phyloP scores from a whole-genome alignment of 2,329 filamentous ascomycete species.

The Aspergillus aculeatus region DNA sequence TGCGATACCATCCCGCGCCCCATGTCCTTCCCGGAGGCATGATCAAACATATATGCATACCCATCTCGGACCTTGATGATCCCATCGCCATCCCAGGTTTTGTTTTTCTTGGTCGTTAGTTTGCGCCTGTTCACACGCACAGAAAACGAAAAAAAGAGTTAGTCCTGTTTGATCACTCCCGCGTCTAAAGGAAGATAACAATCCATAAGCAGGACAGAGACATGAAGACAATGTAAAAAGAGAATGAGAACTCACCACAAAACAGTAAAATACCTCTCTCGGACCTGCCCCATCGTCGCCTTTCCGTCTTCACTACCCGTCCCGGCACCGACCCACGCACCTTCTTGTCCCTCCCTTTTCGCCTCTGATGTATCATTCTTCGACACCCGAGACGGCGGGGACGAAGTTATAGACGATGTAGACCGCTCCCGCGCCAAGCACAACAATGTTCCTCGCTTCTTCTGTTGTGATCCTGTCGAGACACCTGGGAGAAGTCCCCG shows the following conservation, averaged over 20 bases:
- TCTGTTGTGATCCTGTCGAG: slow-evolving; percentile 20
- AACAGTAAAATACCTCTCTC: slow-evolving; percentile 44
- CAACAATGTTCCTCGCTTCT: background rate
- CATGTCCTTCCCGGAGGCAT: slow-evolving; percentile 60
- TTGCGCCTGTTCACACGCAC: slow-evolving; percentile 56
- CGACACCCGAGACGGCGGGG: slow-evolving; percentile 10
- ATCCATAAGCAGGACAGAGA: no score
- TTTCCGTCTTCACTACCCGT: slow-evolving; percentile 2
- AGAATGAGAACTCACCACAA: slow-evolving; percentile 40
- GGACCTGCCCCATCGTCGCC: no score
- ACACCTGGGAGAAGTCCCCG: slow-evolving; percentile 18
- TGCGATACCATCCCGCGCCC: slow-evolving; percentile 52
- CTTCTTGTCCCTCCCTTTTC: slow-evolving; percentile 8
- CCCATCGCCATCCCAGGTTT: slow-evolving; percentile 75
- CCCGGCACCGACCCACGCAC: background rate
- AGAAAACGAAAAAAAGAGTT: background rate
- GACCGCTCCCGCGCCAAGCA: no score
- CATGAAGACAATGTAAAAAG: no score
- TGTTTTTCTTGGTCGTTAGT: slow-evolving; percentile 69
- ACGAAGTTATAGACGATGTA: no score
- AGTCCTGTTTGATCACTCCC: background rate
- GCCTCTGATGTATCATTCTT: slow-evolving; percentile 17
- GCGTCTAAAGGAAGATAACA: no score
- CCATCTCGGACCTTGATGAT: slow-evolving; percentile 59
- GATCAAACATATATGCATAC: slow-evolving; percentile 60